Conservation (phyloP, 768 basidiomycete genomes). For the Boletus tomentosulus region DNA sequence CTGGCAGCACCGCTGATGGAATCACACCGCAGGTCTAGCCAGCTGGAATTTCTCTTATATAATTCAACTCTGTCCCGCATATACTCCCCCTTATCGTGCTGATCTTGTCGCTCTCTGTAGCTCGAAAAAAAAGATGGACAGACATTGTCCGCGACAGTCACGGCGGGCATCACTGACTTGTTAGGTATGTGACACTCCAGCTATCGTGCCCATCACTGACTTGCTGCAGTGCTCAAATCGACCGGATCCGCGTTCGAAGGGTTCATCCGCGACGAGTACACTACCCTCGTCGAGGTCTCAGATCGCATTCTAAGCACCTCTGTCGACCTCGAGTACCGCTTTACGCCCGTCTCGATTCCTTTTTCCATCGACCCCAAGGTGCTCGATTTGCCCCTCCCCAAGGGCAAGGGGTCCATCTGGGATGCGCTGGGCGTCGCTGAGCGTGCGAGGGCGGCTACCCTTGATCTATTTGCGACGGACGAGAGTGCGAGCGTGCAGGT, state of each 20-base stretch:
- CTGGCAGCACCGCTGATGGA: constrained; percentile 12
- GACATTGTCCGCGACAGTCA: constrained; percentile 56
- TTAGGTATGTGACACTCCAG: constrained; percentile 48
- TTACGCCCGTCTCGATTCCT: constrained; percentile 44
- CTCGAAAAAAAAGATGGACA: constrained; percentile 69
- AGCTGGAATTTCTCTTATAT: constrained; percentile 12
- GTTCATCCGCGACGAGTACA: constrained; percentile 83
- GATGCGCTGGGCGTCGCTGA: constrained; percentile 50
- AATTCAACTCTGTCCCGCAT: constrained; percentile 3
- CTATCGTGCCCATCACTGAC: neutral
- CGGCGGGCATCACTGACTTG: constrained; percentile 72
- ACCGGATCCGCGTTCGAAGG: constrained; percentile 81
- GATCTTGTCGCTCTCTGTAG: constrained; percentile 28
- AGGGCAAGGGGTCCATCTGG: constrained; percentile 51
- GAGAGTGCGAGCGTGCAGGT: constrained; percentile 93
- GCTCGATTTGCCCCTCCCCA: constrained; percentile 45
- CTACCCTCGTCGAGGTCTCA: constrained; percentile 77
- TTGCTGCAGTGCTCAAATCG: constrained; percentile 72
- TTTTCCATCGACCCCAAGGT: constrained; percentile 50
- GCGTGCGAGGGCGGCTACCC: constrained; percentile 56
- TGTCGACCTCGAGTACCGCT: constrained; percentile 71
- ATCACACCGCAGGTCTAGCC: constrained; percentile 21
- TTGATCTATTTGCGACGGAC: constrained; percentile 81
- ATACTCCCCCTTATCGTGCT: neutral
- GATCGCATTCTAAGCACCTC: constrained; percentile 92